These are phyloP conservation scores for Melastoma malabathricum DNA, from an alignment of 345 rosid genomes.

Conservation along the genomic window DNA sequence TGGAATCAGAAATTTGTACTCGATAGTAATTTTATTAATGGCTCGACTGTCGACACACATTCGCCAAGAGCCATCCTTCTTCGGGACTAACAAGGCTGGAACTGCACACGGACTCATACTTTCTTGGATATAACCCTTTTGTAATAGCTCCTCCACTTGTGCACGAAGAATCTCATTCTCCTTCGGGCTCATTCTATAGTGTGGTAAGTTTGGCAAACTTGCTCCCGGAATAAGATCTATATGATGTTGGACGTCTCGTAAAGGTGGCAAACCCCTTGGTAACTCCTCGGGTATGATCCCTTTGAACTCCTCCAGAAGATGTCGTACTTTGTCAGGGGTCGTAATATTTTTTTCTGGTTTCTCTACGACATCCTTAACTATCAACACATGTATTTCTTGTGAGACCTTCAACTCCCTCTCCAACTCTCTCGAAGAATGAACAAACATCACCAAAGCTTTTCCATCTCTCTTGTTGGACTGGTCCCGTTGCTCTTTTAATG, in stretches of 20 bases:
- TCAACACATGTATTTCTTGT: too few relatives aligned
- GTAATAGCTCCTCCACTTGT: slow-evolving; percentile 1
- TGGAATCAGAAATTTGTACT: not conserved
- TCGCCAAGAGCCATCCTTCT: not conserved
- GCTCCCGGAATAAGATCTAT: slow-evolving; percentile 4
- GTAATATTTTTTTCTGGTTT: not conserved
- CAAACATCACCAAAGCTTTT: too few relatives aligned
- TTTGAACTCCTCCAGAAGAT: not conserved
- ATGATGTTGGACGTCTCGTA: slow-evolving; percentile 4
- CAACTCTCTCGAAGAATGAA: too few relatives aligned
- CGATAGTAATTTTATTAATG: not conserved
- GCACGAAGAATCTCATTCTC: slow-evolving; percentile 1
- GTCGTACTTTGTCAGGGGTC: not conserved
- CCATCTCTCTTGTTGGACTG: too few relatives aligned
- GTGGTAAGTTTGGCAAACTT: slow-evolving; percentile 4
- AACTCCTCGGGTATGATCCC: slow-evolving; percentile 1
- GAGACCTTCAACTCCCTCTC: too few relatives aligned
- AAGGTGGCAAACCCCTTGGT: not conserved
- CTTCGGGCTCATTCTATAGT: slow-evolving; percentile 7
- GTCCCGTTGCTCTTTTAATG: too few relatives aligned
- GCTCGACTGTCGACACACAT: slow-evolving; percentile 2
- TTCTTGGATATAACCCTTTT: slow-evolving; percentile 1
- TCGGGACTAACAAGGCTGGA: not conserved
- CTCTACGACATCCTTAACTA: too few relatives aligned
- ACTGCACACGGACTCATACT: slow-evolving; percentile 8